These are phyloP conservation scores for Teunomyces pallodes DNA, from an alignment of 805 yeast genomes.

Conservation along the genomic window DNA sequence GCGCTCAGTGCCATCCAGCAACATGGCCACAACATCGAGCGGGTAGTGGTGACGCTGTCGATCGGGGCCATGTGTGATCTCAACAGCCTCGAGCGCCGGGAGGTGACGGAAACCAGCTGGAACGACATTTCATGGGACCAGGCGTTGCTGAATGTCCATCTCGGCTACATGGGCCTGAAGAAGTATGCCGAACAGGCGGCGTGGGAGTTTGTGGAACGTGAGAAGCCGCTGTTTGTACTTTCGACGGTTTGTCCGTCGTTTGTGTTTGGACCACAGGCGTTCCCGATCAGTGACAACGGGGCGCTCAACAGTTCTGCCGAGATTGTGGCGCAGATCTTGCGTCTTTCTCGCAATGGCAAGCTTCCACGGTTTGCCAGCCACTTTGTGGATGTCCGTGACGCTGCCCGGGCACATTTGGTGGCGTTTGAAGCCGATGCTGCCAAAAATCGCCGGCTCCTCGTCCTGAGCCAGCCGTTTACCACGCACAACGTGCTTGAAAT, in stretches of 20 bases:
- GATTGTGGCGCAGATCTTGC: constrained; percentile 9
- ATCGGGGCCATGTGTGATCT: constrained; percentile 48
- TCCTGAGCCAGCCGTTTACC: constrained; percentile 17
- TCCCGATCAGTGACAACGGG: constrained; percentile 8
- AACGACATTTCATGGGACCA: constrained; percentile 16
- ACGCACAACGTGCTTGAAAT: constrained; percentile 17
- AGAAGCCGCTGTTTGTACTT: constrained; percentile 6
- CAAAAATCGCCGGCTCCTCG: constrained; percentile 28
- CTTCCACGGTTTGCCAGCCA: constrained; percentile 14
- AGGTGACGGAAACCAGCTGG: constrained; percentile 14
- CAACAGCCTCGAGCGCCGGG: constrained; percentile 7
- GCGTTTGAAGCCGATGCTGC: constrained; percentile 13
- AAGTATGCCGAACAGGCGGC: constrained; percentile 14
- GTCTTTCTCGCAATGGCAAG: constrained; percentile 3
- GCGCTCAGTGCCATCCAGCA: constrained; percentile 48
- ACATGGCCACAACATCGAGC: constrained; percentile 40
- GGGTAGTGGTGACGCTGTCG: constrained; percentile 51
- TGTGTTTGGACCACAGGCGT: constrained; percentile 26
- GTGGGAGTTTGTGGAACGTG: constrained; percentile 12
- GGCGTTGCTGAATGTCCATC: constrained; percentile 6
- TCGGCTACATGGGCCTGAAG: constrained; percentile 14
- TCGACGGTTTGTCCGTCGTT: constrained; percentile 15
- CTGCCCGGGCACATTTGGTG: constrained; percentile 13
- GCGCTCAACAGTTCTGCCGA: constrained; percentile 14
- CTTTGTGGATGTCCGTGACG: constrained; percentile 16